A percentile compares a stretch with the other conserved stretches of the same genome.
Conservation (phyloP, 2,329 filamentous ascomycete species). For the Tolypocladium album region DNA sequence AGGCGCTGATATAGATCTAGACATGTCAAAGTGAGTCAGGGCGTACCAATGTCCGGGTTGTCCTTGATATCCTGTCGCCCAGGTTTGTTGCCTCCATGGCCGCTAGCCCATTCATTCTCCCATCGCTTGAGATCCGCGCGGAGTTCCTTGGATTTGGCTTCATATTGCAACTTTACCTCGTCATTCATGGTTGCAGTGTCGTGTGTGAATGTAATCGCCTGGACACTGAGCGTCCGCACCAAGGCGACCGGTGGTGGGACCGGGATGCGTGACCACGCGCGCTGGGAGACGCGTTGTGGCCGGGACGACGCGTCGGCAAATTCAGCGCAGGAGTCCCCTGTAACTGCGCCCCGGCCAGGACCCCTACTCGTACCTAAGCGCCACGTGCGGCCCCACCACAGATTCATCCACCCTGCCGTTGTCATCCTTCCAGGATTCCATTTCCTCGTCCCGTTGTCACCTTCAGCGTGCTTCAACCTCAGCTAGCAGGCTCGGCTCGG, state of each 20-base stretch:
- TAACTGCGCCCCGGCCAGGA: background rate
- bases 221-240: background rate
- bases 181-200: conserved; percentile 32
- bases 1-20: background rate
- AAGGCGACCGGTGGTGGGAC: background rate
- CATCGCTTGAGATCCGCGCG: conserved; percentile 63
- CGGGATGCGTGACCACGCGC: background rate
- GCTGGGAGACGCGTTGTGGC: background rate
- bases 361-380: too few species aligned
- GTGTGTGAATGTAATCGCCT: background rate
- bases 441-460: background rate
- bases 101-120: conserved; percentile 56
- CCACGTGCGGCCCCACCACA: background rate
- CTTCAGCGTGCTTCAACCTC: background rate
- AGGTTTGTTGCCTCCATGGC: conserved; percentile 58
- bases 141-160: conserved; percentile 41
- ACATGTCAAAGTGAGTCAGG: background rate
- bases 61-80: conserved; percentile 66
- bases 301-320: background rate
- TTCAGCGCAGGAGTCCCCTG: background rate
- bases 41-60: conserved; percentile 57
- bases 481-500: background rate
- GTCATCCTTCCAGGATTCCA: background rate
- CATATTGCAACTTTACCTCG: conserved; percentile 30
- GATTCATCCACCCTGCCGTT: background rate